Percentiles rank a stretch among this genome's conserved stretches.
phyloP scores from a whole-genome alignment of 2,329 filamentous ascomycete species.

The Fusarium phyllophilum region DNA sequence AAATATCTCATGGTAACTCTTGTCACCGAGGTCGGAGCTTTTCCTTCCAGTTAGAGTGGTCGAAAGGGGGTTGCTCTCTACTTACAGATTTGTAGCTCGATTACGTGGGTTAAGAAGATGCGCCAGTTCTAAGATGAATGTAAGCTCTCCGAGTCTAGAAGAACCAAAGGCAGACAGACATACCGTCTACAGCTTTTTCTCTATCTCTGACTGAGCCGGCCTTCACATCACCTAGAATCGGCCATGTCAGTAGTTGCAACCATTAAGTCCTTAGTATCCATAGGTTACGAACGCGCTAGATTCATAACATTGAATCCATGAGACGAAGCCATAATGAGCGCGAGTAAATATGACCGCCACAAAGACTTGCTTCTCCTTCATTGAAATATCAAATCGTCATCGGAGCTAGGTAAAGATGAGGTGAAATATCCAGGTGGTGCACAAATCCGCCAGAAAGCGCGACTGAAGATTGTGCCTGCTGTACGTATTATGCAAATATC shows the following conservation, averaged over 20 bases:
- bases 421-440: background rate
- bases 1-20: slow-evolving; percentile 82
- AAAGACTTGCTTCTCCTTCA: background rate
- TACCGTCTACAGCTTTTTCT: slow-evolving; percentile 55
- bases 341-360: background rate
- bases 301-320: slow-evolving; percentile 49
- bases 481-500: background rate
- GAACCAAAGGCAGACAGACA: background rate
- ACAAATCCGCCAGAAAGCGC: slow-evolving; percentile 8
- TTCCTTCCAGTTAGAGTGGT: slow-evolving; percentile 14
- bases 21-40: slow-evolving; percentile 70
- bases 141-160: slow-evolving; percentile 2
- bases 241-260: slow-evolving; percentile 16
- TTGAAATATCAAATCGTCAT: slow-evolving; percentile 5
- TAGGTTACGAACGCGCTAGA: slow-evolving; percentile 47
- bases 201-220: slow-evolving; percentile 51
- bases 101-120: slow-evolving; percentile 53
- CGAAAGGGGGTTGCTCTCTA: background rate
- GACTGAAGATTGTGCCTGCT: background rate
- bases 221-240: slow-evolving; percentile 48
- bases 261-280: background rate
- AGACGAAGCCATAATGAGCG: slow-evolving; percentile 46
- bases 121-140: slow-evolving; percentile 47
- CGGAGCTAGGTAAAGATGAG: background rate
- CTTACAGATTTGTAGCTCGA: slow-evolving; percentile 51